Base-by-base conservation (phyloP, 2,329 filamentous ascomycete genomes). In the Ceratocystis eucalypticola region DNA sequence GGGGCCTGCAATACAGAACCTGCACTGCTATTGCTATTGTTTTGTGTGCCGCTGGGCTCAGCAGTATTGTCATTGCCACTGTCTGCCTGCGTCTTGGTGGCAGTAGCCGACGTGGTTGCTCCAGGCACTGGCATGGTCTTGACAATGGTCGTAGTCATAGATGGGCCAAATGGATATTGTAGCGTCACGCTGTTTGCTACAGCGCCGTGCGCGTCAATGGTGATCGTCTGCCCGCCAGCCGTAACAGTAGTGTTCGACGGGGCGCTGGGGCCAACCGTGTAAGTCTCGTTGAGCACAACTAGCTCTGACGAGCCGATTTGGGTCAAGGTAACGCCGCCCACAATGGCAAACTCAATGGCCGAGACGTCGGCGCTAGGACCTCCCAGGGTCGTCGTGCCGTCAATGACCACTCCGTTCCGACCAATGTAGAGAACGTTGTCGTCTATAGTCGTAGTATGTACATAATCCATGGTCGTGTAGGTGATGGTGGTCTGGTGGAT, bases 261-360 rank as follows among this genome's bases (percentile, higher is more conserved):
- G 1, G 75, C 74, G 10, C 75, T 76, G 0, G 79, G 75, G 0
- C 81, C 81, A 62, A 85, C 73, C 1, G 78, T 80, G 70, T 82
- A 84, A 0, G 79, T 82, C 2, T 74, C 74, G 44, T 78, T 79
- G 45, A 76, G 74, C 62, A 87, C 74, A 33, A 85, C 76, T 1
- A 81, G 77, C 12, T 78, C 73, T 2, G 77, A 79, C 0, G 78
- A 72, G n/a, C 77, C 78, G 7, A 82, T 70, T 70, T 79, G 76
- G 17, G 79, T 81, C 64, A 83, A 74, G 2, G 81, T 82, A 17
- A 77, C 80, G 10, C 81, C 81, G 64, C 81, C 81, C 7, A 81
- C 76, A 66, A 82, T 77, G 55, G 78, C 78, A 70, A 76, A 78
- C 1, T 74, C 73, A 0, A 77, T 80, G 12, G 74, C 74, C 10